Percentiles rank a stretch among this genome's conserved stretches.
Conservation (phyloP, 73 alveolate genomes). For the Stentor roeselii region DNA sequence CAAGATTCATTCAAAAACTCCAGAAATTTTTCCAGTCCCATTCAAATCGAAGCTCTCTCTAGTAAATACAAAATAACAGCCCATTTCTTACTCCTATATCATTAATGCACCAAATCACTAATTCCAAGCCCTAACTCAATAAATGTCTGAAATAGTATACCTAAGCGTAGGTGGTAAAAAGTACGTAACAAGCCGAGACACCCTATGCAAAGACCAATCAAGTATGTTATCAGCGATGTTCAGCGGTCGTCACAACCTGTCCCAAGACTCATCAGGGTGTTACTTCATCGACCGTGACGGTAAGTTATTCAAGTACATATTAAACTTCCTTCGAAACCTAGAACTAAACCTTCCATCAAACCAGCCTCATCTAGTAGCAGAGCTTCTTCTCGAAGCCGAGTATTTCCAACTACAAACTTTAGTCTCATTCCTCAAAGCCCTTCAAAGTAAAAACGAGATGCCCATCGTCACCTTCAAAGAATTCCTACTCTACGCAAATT, state of each 20-base stretch:
- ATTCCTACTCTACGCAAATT: conserved; percentile 45
- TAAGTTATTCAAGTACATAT: conserved; percentile 56
- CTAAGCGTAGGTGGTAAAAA: conserved; percentile 59
- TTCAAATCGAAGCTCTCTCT: not conserved
- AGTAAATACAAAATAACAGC: no score
- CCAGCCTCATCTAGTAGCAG: conserved; percentile 21
- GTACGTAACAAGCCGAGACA: conserved; percentile 50
- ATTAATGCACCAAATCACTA: no score
- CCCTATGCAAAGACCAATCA: conserved; percentile 34
- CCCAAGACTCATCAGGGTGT: conserved; percentile 51
- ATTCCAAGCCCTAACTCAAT: no score
- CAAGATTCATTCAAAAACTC: conserved; percentile 2
- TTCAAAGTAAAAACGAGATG: not conserved
- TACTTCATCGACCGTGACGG: conserved; percentile 73
- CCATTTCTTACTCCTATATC: no score
- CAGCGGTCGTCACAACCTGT: conserved; percentile 53
- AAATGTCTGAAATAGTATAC: conserved; percentile 46
- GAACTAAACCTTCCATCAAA: conserved; percentile 45
- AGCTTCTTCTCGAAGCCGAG: not conserved
- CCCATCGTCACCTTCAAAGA: conserved; percentile 32
- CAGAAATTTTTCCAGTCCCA: not conserved
- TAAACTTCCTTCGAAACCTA: conserved; percentile 58
- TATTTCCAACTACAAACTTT: not conserved
- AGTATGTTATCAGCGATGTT: not conserved
- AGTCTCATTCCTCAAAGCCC: not conserved